Evolutionary conservation across 108 stramenopile species (phyloP), one percentile per base, ranked within the genome.

Genomic region (Nitzschia sp.): DNA sequence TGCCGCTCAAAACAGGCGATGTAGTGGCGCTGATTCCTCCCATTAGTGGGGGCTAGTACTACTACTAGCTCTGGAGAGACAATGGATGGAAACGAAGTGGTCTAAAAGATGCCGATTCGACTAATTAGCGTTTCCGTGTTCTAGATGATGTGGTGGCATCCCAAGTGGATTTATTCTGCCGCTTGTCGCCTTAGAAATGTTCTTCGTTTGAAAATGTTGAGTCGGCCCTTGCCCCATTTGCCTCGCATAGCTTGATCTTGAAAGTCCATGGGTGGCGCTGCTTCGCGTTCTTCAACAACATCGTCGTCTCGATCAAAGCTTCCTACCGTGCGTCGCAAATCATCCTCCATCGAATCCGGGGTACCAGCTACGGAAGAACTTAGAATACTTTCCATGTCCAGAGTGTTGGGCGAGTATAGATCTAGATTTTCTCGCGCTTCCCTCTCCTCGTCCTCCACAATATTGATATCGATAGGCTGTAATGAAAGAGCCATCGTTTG

Each of bases 11-110:
- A 27, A 59, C 75, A 33, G 90, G 93, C 21, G 93, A 94, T 79
- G 83, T 79, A 17, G 81, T 94, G 2, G 93, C 93, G 1, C 65
- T 94, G 56, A 94, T 94, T 71, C 93, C 93, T 53, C 93, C 93
- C 42, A 94, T 94, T 45, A 87, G 85, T 53, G 93, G 93, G 46
- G 93, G 87, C 21, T 90, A 62, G 25, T 1, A 19, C 49, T 21
- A 9, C 11, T 13, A 54, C 76, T 49, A 9, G n/a, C n/a, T n/a
- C n/a, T n/a, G 35, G 21, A 64, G 25, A 53, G 3, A 23, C 4
- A 24, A 26, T 49, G 23, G 1, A 24, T 49, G 48, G 24, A 1
- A 2, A 2, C 24, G 3, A 21, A 24, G 24, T 21, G 48, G 48
- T 21, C 23, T 6, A 18, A 54, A 25, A 25, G 13, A 17, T 46